These are phyloP conservation scores for Nymphaea thermarum DNA, from an alignment of 164 flowering plant species.

Conservation along the genomic window DNA sequence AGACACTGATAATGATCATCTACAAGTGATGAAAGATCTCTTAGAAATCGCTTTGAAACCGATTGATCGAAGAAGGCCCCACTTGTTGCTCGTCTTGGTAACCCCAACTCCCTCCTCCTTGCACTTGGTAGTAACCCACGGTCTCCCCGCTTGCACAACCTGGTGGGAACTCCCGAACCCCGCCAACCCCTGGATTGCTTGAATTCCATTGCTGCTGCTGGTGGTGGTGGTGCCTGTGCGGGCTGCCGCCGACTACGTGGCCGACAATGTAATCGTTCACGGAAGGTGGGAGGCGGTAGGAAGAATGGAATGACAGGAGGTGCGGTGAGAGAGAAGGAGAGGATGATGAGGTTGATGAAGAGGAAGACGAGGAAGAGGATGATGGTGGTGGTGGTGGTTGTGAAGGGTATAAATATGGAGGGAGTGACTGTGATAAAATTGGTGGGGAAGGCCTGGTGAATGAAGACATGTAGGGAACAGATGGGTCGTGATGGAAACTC, in stretches of 20 bases:
- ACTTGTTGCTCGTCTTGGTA: neutral
- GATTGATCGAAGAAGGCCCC: neutral
- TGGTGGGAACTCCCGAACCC: neutral
- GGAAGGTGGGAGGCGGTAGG: slow-evolving; percentile 26
- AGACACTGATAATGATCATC: neutral
- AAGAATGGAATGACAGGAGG: slow-evolving; percentile 29
- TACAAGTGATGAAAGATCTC: neutral
- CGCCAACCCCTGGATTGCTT: neutral
- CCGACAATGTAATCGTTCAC: neutral
- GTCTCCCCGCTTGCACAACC: neutral
- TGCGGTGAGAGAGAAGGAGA: slow-evolving; percentile 5
- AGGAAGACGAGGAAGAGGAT: slow-evolving; percentile 29
- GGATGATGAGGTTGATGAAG: slow-evolving; percentile 22
- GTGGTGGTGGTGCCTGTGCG: slow-evolving; percentile 4
- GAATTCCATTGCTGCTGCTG: neutral
- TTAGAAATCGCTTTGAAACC: neutral
- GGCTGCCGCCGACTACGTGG: slow-evolving; percentile 21
- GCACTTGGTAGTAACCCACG: neutral
- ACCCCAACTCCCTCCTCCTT: neutral
- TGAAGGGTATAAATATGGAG: slow-evolving; percentile 28
- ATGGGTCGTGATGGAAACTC: slow-evolving; percentile 1
- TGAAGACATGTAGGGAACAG: slow-evolving; percentile 10
- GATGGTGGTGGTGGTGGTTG: slow-evolving; percentile 4
- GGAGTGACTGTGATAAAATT: slow-evolving; percentile 8
- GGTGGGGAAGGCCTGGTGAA: neutral